phyloP scores from a whole-genome alignment of 202 grass and related monocot genomes.

The Musa balbisiana region DNA sequence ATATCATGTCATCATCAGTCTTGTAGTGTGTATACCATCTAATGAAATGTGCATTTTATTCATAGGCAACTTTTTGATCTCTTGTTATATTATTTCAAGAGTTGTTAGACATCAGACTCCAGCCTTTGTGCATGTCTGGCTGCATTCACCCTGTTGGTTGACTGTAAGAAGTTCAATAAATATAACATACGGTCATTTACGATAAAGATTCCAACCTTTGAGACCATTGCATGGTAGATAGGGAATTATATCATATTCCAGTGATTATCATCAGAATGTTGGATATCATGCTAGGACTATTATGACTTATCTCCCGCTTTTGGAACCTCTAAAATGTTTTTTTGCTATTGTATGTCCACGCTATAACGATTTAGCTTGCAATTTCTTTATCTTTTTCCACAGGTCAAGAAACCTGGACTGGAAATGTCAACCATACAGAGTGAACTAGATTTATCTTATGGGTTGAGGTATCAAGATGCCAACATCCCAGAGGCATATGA shows the following conservation, averaged over 20 bases:
- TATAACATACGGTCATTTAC: neutral
- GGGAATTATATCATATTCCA: neutral
- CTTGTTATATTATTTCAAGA: too few species aligned
- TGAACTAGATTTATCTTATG: constrained; percentile 95
- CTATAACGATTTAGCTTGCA: neutral
- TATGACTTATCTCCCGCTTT: neutral
- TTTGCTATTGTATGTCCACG: neutral
- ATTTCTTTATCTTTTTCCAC: constrained; percentile 9
- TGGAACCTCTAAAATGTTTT: neutral
- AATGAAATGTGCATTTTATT: too few species aligned
- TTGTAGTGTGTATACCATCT: too few species aligned
- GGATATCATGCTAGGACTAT: neutral
- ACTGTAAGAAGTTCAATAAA: neutral
- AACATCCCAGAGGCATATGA: constrained; percentile 95
- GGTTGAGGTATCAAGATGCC: constrained; percentile 77
- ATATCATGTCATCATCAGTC: too few species aligned
- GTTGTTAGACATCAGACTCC: too few species aligned
- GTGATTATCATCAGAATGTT: neutral
- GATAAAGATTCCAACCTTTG: neutral
- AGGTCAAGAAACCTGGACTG: constrained; percentile 98
- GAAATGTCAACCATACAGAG: constrained; percentile 97
- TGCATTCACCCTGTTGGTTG: too few species aligned
- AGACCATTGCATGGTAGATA: too few species aligned
- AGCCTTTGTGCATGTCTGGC: too few species aligned
- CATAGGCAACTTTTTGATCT: too few species aligned